A percentile compares a stretch with the other conserved stretches of the same genome.
These are phyloP conservation scores for Albugo candida DNA, from an alignment of 352 stramenopile genomes.

Conservation along the genomic window DNA sequence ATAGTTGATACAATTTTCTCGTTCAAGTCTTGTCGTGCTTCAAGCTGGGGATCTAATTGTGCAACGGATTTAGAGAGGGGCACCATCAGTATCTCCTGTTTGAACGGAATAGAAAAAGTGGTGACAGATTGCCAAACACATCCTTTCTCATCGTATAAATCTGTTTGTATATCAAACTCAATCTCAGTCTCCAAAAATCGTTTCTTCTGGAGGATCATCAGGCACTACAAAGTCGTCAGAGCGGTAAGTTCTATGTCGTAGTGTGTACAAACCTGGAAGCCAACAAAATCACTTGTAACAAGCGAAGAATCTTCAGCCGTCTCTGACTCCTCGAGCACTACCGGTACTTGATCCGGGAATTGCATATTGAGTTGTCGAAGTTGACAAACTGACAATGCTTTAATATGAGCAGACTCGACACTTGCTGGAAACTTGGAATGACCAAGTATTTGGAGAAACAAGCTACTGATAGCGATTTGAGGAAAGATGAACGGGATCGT, in stretches of 20 bases:
- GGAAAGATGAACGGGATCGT: constrained; percentile 59
- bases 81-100: constrained; percentile 29
- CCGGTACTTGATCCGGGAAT: constrained; percentile 17
- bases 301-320: constrained; percentile 12
- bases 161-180: constrained; percentile 56
- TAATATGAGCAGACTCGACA: constrained; percentile 26
- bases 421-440: constrained; percentile 66
- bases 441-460: constrained; percentile 57
- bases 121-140: constrained; percentile 60
- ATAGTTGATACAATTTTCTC: constrained; percentile 9
- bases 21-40: constrained; percentile 4
- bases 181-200: constrained; percentile 42
- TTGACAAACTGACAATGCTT: constrained; percentile 59
- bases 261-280: constrained; percentile 1
- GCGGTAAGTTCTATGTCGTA: constrained; percentile 1
- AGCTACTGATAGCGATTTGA: constrained; percentile 31
- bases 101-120: constrained; percentile 39
- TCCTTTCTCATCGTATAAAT: constrained; percentile 46
- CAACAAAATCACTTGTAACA: constrained; percentile 12
- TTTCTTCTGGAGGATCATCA: constrained; percentile 65
- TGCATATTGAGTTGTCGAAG: constrained; percentile 49
- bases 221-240: constrained; percentile 16
- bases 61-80: constrained; percentile 22
- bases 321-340: constrained; percentile 6
- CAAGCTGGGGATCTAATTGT: constrained; percentile 18